Evolutionary conservation across 441 rosid species (phyloP), one percentile per base, ranked within the genome.

Genomic region (Syzygium malaccense): DNA sequence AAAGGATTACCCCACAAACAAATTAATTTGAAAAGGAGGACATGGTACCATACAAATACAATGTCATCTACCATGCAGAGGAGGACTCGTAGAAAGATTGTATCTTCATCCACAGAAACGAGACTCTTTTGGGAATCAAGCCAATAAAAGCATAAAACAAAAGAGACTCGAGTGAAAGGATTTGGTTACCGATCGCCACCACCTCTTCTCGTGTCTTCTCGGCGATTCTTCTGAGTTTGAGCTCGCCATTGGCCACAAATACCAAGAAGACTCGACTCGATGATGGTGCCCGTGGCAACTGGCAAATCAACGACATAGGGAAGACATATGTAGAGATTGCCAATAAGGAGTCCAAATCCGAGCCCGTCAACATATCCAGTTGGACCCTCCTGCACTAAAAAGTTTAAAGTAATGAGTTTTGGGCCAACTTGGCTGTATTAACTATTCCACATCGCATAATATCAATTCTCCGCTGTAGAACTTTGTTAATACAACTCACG

Each of bases 101-200:
- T 4, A 25, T 58, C n/a, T 58, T 58, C 64, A 11, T 58, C 64
- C 64, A 11, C 64, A 25, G 64, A 25, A 58, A 58, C 4, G 14
- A 11, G 30, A 26, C 14, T 26, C n/a, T 58, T 58, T 11, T 7
- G 14, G 64, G 64, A 58, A 26, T 10, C 26, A 25, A 58, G 64
- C 64, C 62, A 58, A 26, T 11, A 58, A 26, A 58, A 58, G 64
- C 64, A 25, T 58, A 58, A 58, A 26, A 57, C 30, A 10, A 11
- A 26, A 58, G 64, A 58, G n/a, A 58, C 64, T n/a, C 64, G 14
- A 58, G n/a, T 4, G 64, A 58, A 58, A 58, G 30, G 64, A 58
- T 11, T 58, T 25, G 14, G n/a, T 9, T 58, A 49, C 98, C 98
- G 14, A 97, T 88, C 33, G 95, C 92, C 88, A 94, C 95, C 89